Conservation (phyloP, 2,329 filamentous ascomycete species). For the Monilinia aucupariae region DNA sequence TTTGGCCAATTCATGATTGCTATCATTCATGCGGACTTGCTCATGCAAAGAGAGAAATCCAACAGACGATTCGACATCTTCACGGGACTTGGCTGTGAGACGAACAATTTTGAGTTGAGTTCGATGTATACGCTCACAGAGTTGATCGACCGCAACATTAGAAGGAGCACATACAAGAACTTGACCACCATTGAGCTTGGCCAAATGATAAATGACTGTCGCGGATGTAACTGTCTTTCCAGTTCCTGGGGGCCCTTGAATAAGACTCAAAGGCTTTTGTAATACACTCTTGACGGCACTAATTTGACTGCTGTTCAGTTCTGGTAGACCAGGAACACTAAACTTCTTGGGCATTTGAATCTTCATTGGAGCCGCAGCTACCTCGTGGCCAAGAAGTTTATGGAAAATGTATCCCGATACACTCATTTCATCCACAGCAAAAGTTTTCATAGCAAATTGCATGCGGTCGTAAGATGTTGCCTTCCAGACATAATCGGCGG, state of each 20-base stretch:
- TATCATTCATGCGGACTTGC: slow-evolving; percentile 96
- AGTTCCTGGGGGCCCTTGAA: slow-evolving; percentile 93
- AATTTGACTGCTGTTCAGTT: slow-evolving; percentile 92
- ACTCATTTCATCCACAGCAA: slow-evolving; percentile 95
- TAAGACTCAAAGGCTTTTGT: slow-evolving; percentile 88
- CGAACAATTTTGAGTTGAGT: slow-evolving; percentile 96
- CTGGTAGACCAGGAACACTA: slow-evolving; percentile 86
- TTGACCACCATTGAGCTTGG: slow-evolving; percentile 90
- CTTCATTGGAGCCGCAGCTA: slow-evolving; percentile 91
- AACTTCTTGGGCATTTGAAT: slow-evolving; percentile 94
- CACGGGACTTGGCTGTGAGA: slow-evolving; percentile 95
- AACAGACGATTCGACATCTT: slow-evolving; percentile 98
- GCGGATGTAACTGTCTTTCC: slow-evolving; percentile 98
- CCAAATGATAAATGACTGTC: slow-evolving; percentile 96
- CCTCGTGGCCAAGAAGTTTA: slow-evolving; percentile 89
- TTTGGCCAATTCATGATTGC: slow-evolving; percentile 87
- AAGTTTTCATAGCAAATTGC: slow-evolving; percentile 99
- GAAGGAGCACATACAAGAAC: slow-evolving; percentile 95
- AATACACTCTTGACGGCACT: slow-evolving; percentile 93
- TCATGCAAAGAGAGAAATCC: slow-evolving; percentile 93
- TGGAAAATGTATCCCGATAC: slow-evolving; percentile 99
- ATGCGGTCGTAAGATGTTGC: slow-evolving; percentile 98
- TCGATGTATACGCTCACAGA: slow-evolving; percentile 92
- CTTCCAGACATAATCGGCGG: slow-evolving; percentile 98
- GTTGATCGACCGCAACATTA: slow-evolving; percentile 96